These are phyloP conservation scores for Takashimella tepidaria DNA, from an alignment of 1,284 basidiomycete genomes.

Conservation along the genomic window DNA sequence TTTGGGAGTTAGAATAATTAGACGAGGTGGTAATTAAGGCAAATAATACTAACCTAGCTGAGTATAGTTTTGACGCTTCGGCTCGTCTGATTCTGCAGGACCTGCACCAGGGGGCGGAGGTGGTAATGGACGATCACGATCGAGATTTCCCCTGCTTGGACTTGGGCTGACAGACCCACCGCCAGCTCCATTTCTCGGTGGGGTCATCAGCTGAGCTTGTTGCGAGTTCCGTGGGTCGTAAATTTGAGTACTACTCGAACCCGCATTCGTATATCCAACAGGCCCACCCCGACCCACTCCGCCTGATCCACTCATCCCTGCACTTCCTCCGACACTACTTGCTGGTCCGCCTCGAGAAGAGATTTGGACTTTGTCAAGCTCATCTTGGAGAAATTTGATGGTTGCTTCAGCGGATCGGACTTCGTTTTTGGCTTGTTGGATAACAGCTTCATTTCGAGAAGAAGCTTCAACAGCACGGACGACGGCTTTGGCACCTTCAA, in stretches of 20 bases:
- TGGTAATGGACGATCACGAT: conserved; percentile 8
- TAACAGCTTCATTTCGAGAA: conserved; percentile 46
- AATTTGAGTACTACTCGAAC: neutral
- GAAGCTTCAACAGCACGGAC: conserved; percentile 47
- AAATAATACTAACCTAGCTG: conserved; percentile 36
- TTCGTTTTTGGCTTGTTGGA: conserved; percentile 48
- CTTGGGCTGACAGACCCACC: conserved; percentile 17
- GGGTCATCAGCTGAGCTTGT: conserved; percentile 11
- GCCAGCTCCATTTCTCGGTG: conserved; percentile 13
- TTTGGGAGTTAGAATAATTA: too few species aligned
- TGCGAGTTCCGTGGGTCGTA: neutral
- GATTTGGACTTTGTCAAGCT: conserved; percentile 43
- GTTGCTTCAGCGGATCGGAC: conserved; percentile 44
- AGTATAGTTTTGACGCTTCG: conserved; percentile 37
- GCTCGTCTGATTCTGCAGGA: neutral
- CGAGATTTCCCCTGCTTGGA: conserved; percentile 13
- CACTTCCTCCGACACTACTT: conserved; percentile 1
- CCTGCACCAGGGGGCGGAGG: conserved; percentile 3
- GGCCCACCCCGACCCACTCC: conserved; percentile 5
- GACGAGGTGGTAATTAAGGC: too few species aligned
- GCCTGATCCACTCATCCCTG: conserved; percentile 4
- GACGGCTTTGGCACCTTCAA: conserved; percentile 47
- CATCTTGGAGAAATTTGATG: conserved; percentile 46
- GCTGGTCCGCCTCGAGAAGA: conserved; percentile 5
- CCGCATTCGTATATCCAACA: neutral